Conservation (phyloP, 2,329 filamentous ascomycete species). For the Tolypocladium album region DNA sequence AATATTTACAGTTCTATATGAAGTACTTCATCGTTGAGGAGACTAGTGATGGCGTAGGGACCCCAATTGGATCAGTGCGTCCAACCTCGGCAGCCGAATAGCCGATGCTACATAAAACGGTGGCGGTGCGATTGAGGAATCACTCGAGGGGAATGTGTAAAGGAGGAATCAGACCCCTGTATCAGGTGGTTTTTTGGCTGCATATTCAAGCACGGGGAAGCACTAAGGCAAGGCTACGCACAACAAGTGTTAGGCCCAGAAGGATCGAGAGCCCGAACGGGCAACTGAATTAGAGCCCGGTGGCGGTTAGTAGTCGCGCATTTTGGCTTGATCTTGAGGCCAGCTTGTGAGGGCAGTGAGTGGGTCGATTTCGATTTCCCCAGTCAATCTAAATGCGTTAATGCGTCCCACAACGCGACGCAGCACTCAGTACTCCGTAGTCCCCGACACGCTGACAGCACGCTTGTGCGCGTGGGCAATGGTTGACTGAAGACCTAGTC, state of each 20-base stretch:
- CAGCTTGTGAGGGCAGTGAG: not conserved
- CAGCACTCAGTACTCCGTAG: not conserved
- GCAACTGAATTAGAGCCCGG: not conserved
- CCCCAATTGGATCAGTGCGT: not conserved
- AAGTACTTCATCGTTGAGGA: not conserved
- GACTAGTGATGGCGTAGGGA: not conserved
- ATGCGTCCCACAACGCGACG: not conserved
- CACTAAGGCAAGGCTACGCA: not conserved
- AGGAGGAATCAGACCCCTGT: not conserved
- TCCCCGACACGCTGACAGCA: not conserved
- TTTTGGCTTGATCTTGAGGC: not conserved
- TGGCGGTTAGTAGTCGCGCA: not conserved
- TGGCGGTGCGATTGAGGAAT: not conserved
- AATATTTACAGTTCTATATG: not conserved
- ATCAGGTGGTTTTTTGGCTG: not conserved
- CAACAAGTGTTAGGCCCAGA: not conserved
- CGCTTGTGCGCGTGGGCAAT: too few relatives aligned
- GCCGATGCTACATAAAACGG: not conserved
- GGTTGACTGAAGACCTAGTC: not conserved
- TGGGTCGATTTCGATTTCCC: not conserved
- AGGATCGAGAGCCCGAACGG: not conserved
- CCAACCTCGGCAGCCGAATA: not conserved
- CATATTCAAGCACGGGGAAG: not conserved
- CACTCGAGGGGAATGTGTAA: not conserved
- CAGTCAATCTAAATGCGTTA: not conserved